phyloP scores from a whole-genome alignment of 2,329 filamentous ascomycete species.

The Scytalidium sp. region DNA sequence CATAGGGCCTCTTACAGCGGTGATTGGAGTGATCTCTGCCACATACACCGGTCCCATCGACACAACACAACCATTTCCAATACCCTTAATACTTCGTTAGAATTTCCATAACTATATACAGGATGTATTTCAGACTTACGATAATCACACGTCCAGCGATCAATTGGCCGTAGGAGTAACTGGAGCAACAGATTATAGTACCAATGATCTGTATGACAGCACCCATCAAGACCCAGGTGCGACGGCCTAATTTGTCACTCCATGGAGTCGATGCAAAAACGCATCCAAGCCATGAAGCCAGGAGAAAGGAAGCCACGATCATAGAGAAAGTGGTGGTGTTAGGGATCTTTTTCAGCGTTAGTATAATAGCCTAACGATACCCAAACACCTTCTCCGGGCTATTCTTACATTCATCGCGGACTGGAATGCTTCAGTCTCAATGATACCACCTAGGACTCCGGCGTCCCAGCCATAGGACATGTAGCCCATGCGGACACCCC shows the following conservation, averaged over 20 bases:
- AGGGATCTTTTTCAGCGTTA: slow-evolving; percentile 14
- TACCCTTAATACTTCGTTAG: slow-evolving; percentile 17
- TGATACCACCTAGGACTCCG: slow-evolving; percentile 30
- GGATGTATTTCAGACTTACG: slow-evolving; percentile 12
- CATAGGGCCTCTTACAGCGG: slow-evolving; percentile 23
- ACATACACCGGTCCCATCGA: slow-evolving; percentile 28
- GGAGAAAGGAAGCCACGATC: slow-evolving; percentile 27
- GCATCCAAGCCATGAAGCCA: slow-evolving; percentile 25
- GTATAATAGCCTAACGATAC: neutral
- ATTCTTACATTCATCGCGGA: slow-evolving; percentile 26
- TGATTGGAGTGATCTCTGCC: slow-evolving; percentile 27
- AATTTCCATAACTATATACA: neutral
- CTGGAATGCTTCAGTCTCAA: slow-evolving; percentile 26
- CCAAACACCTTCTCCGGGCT: too few relatives aligned
- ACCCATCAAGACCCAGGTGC: slow-evolving; percentile 5
- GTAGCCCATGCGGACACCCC: slow-evolving; percentile 24
- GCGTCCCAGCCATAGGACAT: slow-evolving; percentile 33
- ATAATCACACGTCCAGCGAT: slow-evolving; percentile 26
- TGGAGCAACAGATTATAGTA: slow-evolving; percentile 25
- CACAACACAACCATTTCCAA: slow-evolving; percentile 30
- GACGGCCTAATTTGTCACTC: slow-evolving; percentile 1
- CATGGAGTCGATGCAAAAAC: slow-evolving; percentile 1
- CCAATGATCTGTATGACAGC: slow-evolving; percentile 26
- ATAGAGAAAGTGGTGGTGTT: slow-evolving; percentile 24
- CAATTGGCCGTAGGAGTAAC: slow-evolving; percentile 26